Evolutionary conservation across 352 stramenopile genomes (phyloP).

Genomic region (Albugo candida): DNA sequence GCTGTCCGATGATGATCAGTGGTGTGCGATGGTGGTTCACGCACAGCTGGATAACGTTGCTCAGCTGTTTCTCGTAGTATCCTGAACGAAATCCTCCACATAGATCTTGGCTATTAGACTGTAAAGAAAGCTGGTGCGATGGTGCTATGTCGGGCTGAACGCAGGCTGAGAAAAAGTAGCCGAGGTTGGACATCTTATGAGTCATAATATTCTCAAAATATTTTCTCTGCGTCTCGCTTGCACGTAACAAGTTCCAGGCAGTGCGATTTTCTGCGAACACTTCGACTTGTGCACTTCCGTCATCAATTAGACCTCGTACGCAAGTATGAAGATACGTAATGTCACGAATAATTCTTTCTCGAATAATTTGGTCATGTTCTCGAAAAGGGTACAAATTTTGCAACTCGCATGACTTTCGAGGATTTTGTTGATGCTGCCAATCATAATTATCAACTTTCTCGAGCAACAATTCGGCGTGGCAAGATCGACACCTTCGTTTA

Average conservation of each 20-base stretch:
- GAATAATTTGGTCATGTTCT: constrained; percentile 11
- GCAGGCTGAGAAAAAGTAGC: neutral
- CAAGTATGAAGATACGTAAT: constrained; percentile 24
- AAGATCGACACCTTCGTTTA: constrained; percentile 42
- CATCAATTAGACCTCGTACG: constrained; percentile 47
- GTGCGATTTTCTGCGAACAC: constrained; percentile 46
- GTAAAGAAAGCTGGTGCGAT: no score
- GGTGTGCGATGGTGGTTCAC: no score
- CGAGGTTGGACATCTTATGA: neutral
- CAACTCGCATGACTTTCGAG: neutral
- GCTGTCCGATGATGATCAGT: no score
- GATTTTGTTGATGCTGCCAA: constrained; percentile 18
- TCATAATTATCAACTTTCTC: constrained; percentile 15
- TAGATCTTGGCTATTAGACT: no score
- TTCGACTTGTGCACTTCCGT: constrained; percentile 55
- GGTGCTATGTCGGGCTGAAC: no score
- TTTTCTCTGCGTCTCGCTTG: neutral
- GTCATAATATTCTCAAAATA: neutral
- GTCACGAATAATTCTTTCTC: constrained; percentile 16
- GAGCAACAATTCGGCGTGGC: constrained; percentile 24
- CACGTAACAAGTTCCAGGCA: constrained; percentile 39
- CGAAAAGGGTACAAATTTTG: constrained; percentile 8
- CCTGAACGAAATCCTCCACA: no score
- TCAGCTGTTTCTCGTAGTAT: no score
- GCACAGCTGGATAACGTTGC: no score